Evolutionary conservation across 1,284 basidiomycete species (phyloP).

Genomic region (Leucoagaricus sp.): DNA sequence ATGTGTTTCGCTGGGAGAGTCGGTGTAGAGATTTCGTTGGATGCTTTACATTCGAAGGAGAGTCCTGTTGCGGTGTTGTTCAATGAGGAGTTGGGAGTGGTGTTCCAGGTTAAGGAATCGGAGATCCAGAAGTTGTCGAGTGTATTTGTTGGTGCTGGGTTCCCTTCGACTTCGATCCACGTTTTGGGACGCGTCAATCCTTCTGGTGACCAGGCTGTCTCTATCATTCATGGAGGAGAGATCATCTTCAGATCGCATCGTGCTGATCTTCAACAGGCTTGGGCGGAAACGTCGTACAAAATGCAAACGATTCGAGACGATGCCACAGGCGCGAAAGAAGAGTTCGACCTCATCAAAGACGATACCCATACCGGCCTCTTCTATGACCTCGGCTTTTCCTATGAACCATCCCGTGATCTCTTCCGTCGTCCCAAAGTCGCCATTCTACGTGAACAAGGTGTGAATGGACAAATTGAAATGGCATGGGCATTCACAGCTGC

Average conservation of each 20-base stretch:
- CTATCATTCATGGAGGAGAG: constrained; percentile 54
- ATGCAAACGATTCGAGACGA: constrained; percentile 94
- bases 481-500: constrained; percentile 94
- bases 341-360: constrained; percentile 79
- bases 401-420: constrained; percentile 61
- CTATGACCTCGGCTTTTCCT: constrained; percentile 73
- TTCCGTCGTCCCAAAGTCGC: constrained; percentile 83
- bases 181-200: constrained; percentile 70
- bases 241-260: constrained; percentile 71
- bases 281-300: constrained; percentile 93
- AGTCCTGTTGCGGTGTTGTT: constrained; percentile 78
- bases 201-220: constrained; percentile 61
- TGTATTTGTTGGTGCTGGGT: constrained; percentile 67
- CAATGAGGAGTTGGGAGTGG: constrained; percentile 95
- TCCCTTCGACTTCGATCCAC: constrained; percentile 77
- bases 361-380: constrained; percentile 68
- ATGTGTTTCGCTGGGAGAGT: constrained; percentile 94
- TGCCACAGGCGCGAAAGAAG: constrained; percentile 75
- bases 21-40: constrained; percentile 74
- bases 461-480: constrained; percentile 99
- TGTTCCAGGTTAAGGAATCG: constrained; percentile 79
- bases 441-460: constrained; percentile 96
- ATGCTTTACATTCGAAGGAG: constrained; percentile 50
- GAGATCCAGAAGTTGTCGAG: constrained; percentile 62
- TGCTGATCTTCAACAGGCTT: constrained; percentile 76